Base-by-base conservation (phyloP, 352 stramenopile genomes). In the Nothophytophthora sp. region DNA sequence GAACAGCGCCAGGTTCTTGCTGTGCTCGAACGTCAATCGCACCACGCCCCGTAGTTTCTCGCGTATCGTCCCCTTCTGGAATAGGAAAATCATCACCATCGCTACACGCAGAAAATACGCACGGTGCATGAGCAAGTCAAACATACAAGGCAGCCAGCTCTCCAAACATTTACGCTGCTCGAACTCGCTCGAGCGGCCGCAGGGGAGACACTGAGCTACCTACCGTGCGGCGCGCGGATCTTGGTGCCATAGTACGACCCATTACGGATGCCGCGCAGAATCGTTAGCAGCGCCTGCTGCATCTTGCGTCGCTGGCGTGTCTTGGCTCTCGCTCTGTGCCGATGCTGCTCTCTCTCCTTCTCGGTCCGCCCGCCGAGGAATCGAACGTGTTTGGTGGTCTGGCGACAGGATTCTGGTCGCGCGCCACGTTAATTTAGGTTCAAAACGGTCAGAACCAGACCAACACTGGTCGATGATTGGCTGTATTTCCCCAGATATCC, bases 61-160 rank as follows among this genome's bases (percentile, higher is more conserved):
- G 9, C 78, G 77, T 22, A 95, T n/a, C 12, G 80, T 81, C 6
- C 84, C 83, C 36, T 81, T 79, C 45, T 91, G 78, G 63, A 96
- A 96, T 2, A 96, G 73, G 44, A 95, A 88, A 55, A 92, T 88
- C 87, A 96, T 96, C 50, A 96, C 87, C 32, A 95, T 74, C 13
- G 87, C 87, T 95, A 44, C n/a, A 37, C 13, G 46, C 33, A 49
- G 36, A 36, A 19, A 57, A 6, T 33, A 25, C 13, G 20, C 44
- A 22, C 19, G 20, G 34, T 62, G 20, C 57, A 41, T 3, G 11
- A 10, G 9, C 16, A 15, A 35, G 29, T 16, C 29, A 35, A 30
- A 20, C 4, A 20, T 37, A 36, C 11, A 24, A 48, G 25, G 34
- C 13, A 37, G 22, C 32, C 13, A 34, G 6, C 10, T 13, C n/a